Percentiles rank a stretch among this genome's conserved stretches.
phyloP scores from a whole-genome alignment of 495 filamentous ascomycete species.

The Acidiella bohemica region DNA sequence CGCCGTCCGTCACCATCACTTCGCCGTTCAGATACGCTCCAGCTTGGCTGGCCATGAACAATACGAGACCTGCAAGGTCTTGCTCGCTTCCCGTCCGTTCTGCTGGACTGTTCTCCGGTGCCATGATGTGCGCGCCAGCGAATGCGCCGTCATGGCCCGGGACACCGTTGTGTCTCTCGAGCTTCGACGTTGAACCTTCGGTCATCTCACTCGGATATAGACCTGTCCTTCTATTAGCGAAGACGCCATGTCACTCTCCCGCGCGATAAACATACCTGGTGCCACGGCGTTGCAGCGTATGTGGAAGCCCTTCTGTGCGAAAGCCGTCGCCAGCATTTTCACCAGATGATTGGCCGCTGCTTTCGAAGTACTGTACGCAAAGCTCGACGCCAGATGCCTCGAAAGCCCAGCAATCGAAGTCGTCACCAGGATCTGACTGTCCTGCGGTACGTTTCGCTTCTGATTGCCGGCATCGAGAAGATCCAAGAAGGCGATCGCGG shows the following conservation, averaged over 20 bases:
- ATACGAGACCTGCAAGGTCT: constrained; percentile 28
- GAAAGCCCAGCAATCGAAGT: constrained; percentile 25
- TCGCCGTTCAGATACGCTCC: constrained; percentile 30
- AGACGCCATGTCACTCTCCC: no score
- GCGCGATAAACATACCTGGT: no score
- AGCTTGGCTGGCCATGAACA: constrained; percentile 26
- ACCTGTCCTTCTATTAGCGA: no score
- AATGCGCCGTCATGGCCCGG: constrained; percentile 12
- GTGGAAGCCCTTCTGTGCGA: constrained; percentile 23
- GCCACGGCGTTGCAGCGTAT: constrained; percentile 21
- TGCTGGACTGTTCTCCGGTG: constrained; percentile 18
- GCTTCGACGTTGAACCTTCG: background rate
- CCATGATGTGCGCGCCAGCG: constrained; percentile 11
- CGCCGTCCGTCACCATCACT: constrained; percentile 28
- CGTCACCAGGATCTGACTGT: constrained; percentile 28
- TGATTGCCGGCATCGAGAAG: constrained; percentile 34
- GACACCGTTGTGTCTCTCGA: constrained; percentile 7
- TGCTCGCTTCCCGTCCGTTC: constrained; percentile 25
- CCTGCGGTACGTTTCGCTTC: constrained; percentile 19
- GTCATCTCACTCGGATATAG: constrained; percentile 20
- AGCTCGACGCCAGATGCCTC: constrained; percentile 19
- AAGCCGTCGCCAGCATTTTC: constrained; percentile 26
- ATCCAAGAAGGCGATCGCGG: constrained; percentile 32
- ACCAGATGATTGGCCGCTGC: constrained; percentile 25
- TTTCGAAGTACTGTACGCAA: constrained; percentile 27